Percentiles rank a stretch among this genome's conserved stretches.
These are phyloP conservation scores for Myxozyma neglecta DNA, from an alignment of 805 yeast species.

Conservation along the genomic window DNA sequence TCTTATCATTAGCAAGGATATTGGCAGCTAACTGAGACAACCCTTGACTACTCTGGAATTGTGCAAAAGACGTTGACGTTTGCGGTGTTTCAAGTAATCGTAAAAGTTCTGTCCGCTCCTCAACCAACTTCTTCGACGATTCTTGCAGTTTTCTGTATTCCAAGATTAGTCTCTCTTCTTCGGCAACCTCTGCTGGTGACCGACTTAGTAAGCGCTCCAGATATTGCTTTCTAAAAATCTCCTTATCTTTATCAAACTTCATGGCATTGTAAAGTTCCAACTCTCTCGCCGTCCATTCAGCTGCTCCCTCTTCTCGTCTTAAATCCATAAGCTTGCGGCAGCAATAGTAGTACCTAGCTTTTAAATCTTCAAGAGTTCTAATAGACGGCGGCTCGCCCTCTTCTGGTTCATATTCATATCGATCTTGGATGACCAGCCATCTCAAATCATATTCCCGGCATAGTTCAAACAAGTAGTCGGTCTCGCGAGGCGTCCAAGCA, in stretches of 20 bases:
- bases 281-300: slow-evolving; percentile 46
- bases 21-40: slow-evolving; percentile 80
- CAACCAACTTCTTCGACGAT: slow-evolving; percentile 83
- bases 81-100: slow-evolving; percentile 86
- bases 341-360: slow-evolving; percentile 74
- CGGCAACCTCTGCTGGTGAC: slow-evolving; percentile 96
- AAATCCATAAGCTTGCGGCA: slow-evolving; percentile 56
- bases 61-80: slow-evolving; percentile 69
- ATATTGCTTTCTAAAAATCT: slow-evolving; percentile 76
- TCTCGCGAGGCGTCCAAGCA: slow-evolving; percentile 75
- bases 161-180: slow-evolving; percentile 89
- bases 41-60: slow-evolving; percentile 82
- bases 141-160: slow-evolving; percentile 92
- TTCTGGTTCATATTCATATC: slow-evolving; percentile 47
- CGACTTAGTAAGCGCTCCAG: slow-evolving; percentile 72
- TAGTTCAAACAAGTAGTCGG: slow-evolving; percentile 71
- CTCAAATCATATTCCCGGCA: slow-evolving; percentile 56
- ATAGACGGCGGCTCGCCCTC: slow-evolving; percentile 29
- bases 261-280: slow-evolving; percentile 62
- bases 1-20: slow-evolving; percentile 67
- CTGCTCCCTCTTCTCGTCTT: slow-evolving; percentile 44
- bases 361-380: slow-evolving; percentile 73
- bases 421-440: slow-evolving; percentile 67
- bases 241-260: slow-evolving; percentile 68
- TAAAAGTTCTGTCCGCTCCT: slow-evolving; percentile 76